These are phyloP conservation scores for Cylindrotheca closterium DNA, from an alignment of 108 stramenopile genomes.

Conservation along the genomic window DNA sequence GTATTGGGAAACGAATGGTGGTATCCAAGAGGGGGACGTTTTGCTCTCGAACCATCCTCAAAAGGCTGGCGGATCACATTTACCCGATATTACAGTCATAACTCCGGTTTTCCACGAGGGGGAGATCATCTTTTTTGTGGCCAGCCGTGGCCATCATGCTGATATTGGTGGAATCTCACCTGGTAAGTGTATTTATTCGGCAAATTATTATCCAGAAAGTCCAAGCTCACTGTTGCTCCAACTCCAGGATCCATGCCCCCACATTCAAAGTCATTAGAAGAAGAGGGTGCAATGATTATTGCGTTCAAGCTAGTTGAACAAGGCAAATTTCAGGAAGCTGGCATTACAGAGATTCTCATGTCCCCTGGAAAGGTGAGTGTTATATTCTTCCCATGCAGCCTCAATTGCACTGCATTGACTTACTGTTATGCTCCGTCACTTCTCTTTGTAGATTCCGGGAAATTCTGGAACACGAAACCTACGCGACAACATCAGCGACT, in stretches of 20 bases:
- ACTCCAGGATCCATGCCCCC: constrained; percentile 75
- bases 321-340: constrained; percentile 94
- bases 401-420: neutral
- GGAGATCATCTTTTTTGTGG: constrained; percentile 93
- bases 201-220: constrained; percentile 19
- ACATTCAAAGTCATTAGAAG: constrained; percentile 76
- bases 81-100: constrained; percentile 98
- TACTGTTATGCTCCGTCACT: neutral
- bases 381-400: no score
- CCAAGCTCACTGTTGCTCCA: no score
- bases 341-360: constrained; percentile 87
- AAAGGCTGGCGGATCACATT: constrained; percentile 91
- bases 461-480: constrained; percentile 91
- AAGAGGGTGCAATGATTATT: constrained; percentile 98
- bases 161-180: constrained; percentile 96
- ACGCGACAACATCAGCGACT: constrained; percentile 93
- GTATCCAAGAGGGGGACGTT: constrained; percentile 94
- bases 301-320: constrained; percentile 94
- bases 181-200: constrained; percentile 32
- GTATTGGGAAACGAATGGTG: constrained; percentile 85
- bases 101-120: constrained; percentile 94
- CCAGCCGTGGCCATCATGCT: constrained; percentile 95
- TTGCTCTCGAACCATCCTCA: constrained; percentile 98
- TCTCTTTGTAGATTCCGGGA: constrained; percentile 29
- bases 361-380: constrained; percentile 77